Conservation (phyloP, 306 rosid genomes). For the Rosa rugosa region DNA sequence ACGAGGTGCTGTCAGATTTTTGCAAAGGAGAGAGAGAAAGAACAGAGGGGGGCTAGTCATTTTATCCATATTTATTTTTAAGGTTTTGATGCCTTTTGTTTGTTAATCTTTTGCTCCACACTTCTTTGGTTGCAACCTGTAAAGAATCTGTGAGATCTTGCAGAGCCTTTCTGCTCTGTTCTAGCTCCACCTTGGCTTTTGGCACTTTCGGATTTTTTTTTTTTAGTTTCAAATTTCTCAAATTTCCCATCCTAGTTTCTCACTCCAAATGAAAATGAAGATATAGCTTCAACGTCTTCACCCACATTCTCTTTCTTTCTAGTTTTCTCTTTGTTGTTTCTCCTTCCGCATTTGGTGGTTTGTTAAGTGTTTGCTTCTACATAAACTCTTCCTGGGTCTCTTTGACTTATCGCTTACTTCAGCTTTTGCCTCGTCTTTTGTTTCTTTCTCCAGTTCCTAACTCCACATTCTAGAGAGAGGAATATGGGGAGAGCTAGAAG, state of each 20-base stretch:
- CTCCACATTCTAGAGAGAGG: slow-evolving; percentile 23
- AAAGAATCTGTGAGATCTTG: slow-evolving; percentile 44
- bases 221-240: slow-evolving; percentile 9
- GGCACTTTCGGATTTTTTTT: neutral
- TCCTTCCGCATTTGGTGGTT: slow-evolving; percentile 14
- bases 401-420: slow-evolving; percentile 15
- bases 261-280: slow-evolving; percentile 16
- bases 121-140: slow-evolving; percentile 64
- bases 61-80: slow-evolving; percentile 37
- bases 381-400: slow-evolving; percentile 13
- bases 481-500: slow-evolving; percentile 65
- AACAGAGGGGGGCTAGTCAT: slow-evolving; percentile 17
- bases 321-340: neutral
- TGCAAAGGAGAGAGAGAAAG: slow-evolving; percentile 25
- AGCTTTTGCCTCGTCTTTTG: neutral
- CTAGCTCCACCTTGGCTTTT: slow-evolving; percentile 30
- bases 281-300: neutral
- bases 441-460: slow-evolving; percentile 14
- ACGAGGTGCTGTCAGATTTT: slow-evolving; percentile 95
- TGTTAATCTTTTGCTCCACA: slow-evolving; percentile 59
- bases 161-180: slow-evolving; percentile 42
- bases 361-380: slow-evolving; percentile 20
- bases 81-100: slow-evolving; percentile 40
- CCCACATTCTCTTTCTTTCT: slow-evolving; percentile 7
- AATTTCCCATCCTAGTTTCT: slow-evolving; percentile 23